Base-by-base conservation (phyloP, 1,284 basidiomycete genomes). In the Cryptococcus deneoformans region DNA sequence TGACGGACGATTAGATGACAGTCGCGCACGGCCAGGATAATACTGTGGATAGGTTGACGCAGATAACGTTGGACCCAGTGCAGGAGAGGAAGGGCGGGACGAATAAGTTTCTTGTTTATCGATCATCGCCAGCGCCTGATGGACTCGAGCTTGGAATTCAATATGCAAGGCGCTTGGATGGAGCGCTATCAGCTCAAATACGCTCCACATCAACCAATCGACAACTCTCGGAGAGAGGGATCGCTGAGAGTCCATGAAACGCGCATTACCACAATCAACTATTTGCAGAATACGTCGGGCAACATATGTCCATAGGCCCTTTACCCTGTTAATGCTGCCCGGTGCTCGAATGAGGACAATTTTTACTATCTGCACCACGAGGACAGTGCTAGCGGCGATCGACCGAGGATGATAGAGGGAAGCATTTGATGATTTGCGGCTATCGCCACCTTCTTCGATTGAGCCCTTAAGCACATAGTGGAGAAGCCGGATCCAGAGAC, bases 161-260 rank as follows among this genome's bases (percentile, higher is more conserved):
- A 88, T 75, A 53, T 82, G 77, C 14, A 91, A 79, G 0, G 88
- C 87, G 38, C 78, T 85, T 20, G 84, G 82, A 63, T 83, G 83
- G 0, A 85, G 80, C 58, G 83, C 86, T 6, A 88, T 69, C 53
- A 88, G 81, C 66, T 90, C 87, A 44, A 88, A 78, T 35, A 86
- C 69, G 0, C 87, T 88, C 88, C 88, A 90, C 35, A 86, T 79
- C 39, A 85, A 79, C 69, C 88, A 89, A 70, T 91, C 89, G 4
- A 88, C 61, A 2, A 71, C 50, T 5, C 72, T 56, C 7, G 69
- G 69, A 2, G 69, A 2, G 9, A 51, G 35, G 2, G 48, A 11
- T 0, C 38, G 39, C 44, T 43, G 34, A 4, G 46, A 20, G 24
- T 63, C 51, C 39, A 51, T 43, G 57, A 71, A 71, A 14, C 50